phyloP scores from a whole-genome alignment of 108 stramenopile species.

The Fragilaria crotonensis region DNA sequence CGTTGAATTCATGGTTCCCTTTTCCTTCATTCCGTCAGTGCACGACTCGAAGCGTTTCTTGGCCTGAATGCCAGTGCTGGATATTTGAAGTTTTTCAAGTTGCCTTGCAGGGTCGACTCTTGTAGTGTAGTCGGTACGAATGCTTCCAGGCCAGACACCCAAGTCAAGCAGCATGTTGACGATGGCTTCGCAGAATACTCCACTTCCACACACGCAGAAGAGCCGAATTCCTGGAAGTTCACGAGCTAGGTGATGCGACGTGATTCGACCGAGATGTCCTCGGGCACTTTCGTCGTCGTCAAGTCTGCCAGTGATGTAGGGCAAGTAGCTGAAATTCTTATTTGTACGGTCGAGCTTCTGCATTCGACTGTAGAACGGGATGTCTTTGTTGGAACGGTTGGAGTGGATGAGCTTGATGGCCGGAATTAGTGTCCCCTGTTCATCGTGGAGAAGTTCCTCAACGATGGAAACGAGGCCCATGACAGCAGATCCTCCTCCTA shows the following conservation, averaged over 20 bases:
- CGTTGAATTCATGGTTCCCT: constrained; percentile 1
- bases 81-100: background rate
- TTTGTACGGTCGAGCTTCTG: background rate
- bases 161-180: constrained; percentile 6
- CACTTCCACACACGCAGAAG: constrained; percentile 7
- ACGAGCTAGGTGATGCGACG: background rate
- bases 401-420: constrained; percentile 3
- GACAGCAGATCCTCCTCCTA: constrained; percentile 9
- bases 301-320: constrained; percentile 1
- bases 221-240: constrained; percentile 1
- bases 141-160: constrained; percentile 10
- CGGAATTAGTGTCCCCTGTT: constrained; percentile 3
- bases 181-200: constrained; percentile 8
- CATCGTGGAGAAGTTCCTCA: constrained; percentile 2
- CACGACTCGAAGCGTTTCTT: constrained; percentile 5
- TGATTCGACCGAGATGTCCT: background rate
- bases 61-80: background rate
- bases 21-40: constrained; percentile 1
- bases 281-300: background rate
- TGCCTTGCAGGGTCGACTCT: constrained; percentile 4
- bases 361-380: constrained; percentile 3
- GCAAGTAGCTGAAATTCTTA: background rate
- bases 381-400: constrained; percentile 5
- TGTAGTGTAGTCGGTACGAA: constrained; percentile 9
- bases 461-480: constrained; percentile 9